Conservation (phyloP, 345 rosid genomes). For the Brassica nigra region DNA sequence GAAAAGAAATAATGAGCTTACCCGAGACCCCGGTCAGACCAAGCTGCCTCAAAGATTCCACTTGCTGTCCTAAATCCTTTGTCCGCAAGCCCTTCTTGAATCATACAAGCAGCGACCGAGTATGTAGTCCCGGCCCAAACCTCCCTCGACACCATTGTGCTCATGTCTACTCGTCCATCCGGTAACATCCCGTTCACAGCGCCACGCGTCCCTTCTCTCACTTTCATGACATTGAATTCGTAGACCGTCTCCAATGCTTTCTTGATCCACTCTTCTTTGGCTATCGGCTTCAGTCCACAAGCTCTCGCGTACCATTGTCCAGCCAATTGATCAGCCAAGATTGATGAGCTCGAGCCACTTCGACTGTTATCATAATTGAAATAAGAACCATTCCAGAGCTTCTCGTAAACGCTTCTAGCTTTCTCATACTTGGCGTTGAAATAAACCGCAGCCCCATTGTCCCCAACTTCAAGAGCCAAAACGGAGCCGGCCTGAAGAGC, state of each 20-base stretch:
- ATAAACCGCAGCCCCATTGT: conserved; percentile 48
- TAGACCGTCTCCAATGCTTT: conserved; percentile 60
- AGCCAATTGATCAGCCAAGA: conserved; percentile 82
- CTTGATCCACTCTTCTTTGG: conserved; percentile 56
- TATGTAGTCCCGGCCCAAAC: conserved; percentile 84
- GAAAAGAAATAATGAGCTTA: conserved; percentile 16
- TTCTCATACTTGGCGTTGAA: conserved; percentile 63
- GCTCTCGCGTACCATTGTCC: conserved; percentile 88
- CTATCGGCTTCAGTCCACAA: conserved; percentile 62
- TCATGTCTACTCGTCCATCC: conserved; percentile 63
- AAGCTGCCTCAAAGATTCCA: conserved; percentile 63
- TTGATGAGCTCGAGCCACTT: conserved; percentile 55
- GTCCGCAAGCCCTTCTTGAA: conserved; percentile 60
- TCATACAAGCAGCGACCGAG: conserved; percentile 77
- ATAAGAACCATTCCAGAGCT: conserved; percentile 82
- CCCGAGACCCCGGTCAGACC: conserved; percentile 73
- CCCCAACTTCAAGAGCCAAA: conserved; percentile 62
- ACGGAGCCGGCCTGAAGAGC: conserved; percentile 80
- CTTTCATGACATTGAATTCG: conserved; percentile 66
- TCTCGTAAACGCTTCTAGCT: conserved; percentile 60
- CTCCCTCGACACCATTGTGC: conserved; percentile 63
- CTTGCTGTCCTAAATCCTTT: conserved; percentile 63
- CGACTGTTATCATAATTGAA: conserved; percentile 63
- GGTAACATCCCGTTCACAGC: conserved; percentile 78
- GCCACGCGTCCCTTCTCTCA: conserved; percentile 59